Percentiles rank a stretch among this genome's conserved stretches.
Evolutionary conservation across 805 yeast genomes (phyloP).

Genomic region (Wickerhamomyces chambardii): DNA sequence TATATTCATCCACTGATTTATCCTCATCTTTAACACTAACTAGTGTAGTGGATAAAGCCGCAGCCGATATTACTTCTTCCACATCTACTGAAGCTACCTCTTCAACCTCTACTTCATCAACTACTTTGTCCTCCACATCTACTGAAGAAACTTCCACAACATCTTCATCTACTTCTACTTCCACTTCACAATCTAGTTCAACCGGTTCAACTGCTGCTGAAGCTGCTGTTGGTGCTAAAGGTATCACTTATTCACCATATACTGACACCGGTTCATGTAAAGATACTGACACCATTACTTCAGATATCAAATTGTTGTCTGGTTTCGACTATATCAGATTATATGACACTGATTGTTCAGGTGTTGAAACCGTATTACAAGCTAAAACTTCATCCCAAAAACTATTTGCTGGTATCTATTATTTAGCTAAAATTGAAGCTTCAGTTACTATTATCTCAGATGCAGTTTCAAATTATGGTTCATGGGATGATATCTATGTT

Average conservation of each 20-base stretch:
- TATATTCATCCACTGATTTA: too few species aligned
- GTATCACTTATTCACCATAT: conserved; percentile 64
- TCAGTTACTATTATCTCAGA: conserved; percentile 34
- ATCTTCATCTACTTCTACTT: conserved; percentile 5
- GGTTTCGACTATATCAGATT: conserved; percentile 45
- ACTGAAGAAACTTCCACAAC: conserved; percentile 8
- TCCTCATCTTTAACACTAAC: too few species aligned
- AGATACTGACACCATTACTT: conserved; percentile 32
- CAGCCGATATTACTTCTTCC: too few species aligned
- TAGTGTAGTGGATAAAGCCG: too few species aligned
- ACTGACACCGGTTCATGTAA: conserved; percentile 47
- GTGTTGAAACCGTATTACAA: conserved; percentile 41
- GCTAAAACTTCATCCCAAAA: conserved; percentile 38
- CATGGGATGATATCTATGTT: conserved; percentile 52
- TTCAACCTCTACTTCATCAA: too few species aligned
- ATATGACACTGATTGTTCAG: conserved; percentile 55
- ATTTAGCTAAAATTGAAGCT: conserved; percentile 30
- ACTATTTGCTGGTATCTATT: conserved; percentile 50
- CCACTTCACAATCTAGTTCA: conserved; percentile 1
- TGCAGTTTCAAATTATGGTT: conserved; percentile 35
- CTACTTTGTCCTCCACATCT: conserved; percentile 6
- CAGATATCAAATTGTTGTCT: conserved; percentile 35
- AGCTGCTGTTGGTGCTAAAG: conserved; percentile 36
- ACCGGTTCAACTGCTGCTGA: conserved; percentile 16
- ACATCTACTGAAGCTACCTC: too few species aligned